These are phyloP conservation scores for Cystobasidiaceae sp. DNA, from an alignment of 1,284 basidiomycete species.

Conservation along the genomic window DNA sequence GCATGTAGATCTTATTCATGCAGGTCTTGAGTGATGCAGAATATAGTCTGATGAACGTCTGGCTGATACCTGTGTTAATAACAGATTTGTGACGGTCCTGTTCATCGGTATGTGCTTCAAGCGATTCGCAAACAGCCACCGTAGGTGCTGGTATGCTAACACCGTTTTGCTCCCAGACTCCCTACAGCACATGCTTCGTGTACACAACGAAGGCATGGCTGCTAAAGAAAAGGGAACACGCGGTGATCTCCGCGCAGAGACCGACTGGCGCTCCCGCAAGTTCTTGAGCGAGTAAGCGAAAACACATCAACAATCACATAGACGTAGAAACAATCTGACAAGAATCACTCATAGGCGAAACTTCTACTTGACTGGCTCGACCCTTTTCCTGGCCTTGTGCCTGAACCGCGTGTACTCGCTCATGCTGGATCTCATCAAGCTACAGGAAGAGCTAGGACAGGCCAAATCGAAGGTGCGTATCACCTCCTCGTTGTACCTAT, in stretches of 20 bases:
- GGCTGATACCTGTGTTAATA: no score
- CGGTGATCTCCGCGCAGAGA: slow-evolving; percentile 42
- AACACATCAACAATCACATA: no score
- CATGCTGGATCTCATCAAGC: slow-evolving; percentile 50
- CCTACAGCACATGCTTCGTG: slow-evolving; percentile 32
- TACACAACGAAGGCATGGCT: slow-evolving; percentile 29
- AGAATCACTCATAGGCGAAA: slow-evolving; percentile 36
- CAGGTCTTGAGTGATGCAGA: no score
- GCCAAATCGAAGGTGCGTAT: slow-evolving; percentile 6
- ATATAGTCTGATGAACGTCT: no score
- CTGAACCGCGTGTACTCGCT: slow-evolving; percentile 49
- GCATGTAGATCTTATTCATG: slow-evolving; percentile 31
- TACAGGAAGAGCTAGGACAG: slow-evolving; percentile 48
- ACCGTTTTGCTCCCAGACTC: slow-evolving; percentile 15
- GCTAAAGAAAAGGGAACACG: slow-evolving; percentile 29
- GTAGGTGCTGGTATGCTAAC: no score
- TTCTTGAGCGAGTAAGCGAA: slow-evolving; percentile 38
- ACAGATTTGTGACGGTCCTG: slow-evolving; percentile 29
- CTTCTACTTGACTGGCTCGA: slow-evolving; percentile 44
- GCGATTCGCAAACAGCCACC: no score
- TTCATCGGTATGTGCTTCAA: slow-evolving; percentile 30
- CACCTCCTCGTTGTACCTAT: no score
- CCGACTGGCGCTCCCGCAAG: slow-evolving; percentile 44
- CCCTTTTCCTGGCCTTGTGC: slow-evolving; percentile 49
- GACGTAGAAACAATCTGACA: neutral